These are phyloP conservation scores for Xanthoconium separans DNA, from an alignment of 1,284 basidiomycete genomes.

Conservation along the genomic window DNA sequence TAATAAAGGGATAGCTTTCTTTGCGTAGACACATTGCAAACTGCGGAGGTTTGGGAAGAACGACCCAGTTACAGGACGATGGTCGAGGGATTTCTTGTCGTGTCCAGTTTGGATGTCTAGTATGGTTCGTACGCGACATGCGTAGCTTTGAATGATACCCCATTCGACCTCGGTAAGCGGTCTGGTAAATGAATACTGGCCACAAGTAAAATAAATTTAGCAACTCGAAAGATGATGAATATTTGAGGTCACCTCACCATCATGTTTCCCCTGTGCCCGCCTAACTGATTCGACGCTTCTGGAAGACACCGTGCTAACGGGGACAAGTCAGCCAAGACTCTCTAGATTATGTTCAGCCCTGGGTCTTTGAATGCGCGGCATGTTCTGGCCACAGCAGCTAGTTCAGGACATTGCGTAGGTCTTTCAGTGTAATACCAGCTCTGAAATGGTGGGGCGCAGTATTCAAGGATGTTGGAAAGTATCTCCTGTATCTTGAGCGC, in stretches of 20 bases:
- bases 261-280: background rate
- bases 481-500: constrained; percentile 26
- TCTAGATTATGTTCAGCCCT: background rate
- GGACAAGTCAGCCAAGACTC: background rate
- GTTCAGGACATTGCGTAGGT: background rate
- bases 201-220: too few relatives aligned
- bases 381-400: background rate
- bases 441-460: constrained; percentile 4
- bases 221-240: background rate
- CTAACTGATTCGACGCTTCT: background rate
- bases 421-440: too few relatives aligned
- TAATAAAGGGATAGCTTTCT: background rate
- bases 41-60: background rate
- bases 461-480: constrained; percentile 18
- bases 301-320: background rate
- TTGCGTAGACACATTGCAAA: background rate
- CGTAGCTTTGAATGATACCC: background rate
- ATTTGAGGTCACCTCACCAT: background rate
- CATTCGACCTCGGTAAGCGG: too few relatives aligned
- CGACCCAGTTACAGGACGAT: background rate
- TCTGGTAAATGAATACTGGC: too few relatives aligned
- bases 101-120: background rate
- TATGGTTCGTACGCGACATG: background rate
- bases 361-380: background rate
- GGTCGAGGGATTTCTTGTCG: background rate